A percentile compares a stretch with the other conserved stretches of the same genome.
Conservation (phyloP, 805 yeast species). For the Saccharomycopsis capsularis region DNA sequence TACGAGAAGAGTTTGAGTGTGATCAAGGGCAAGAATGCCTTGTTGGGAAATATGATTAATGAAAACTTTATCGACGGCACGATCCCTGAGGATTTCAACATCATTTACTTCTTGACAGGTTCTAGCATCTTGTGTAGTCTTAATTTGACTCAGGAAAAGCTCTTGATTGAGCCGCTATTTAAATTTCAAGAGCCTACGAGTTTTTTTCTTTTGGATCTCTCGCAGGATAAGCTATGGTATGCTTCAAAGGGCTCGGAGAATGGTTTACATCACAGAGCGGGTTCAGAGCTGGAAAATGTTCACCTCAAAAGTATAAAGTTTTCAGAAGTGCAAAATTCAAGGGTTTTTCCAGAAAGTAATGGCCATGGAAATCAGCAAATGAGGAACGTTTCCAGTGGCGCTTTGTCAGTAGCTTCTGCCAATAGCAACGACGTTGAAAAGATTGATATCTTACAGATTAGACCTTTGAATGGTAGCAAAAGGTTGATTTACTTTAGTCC, state of each 20-base stretch:
- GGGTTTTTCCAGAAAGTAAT: not conserved
- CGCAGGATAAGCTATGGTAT: not conserved
- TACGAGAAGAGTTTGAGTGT: slow-evolving; percentile 22
- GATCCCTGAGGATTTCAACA: slow-evolving; percentile 25
- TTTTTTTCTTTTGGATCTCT: not conserved
- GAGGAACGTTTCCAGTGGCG: not conserved
- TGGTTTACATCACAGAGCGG: not conserved
- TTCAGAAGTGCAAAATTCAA: not conserved
- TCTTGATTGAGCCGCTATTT: not conserved
- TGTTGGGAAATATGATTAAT: slow-evolving; percentile 43
- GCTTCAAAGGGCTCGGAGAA: not conserved
- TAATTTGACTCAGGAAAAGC: not conserved
- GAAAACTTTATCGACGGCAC: slow-evolving; percentile 42
- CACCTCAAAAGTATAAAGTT: not conserved
- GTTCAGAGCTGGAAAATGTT: not conserved
- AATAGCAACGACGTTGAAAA: not conserved
- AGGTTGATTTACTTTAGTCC: not conserved
- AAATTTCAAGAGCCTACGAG: not conserved
- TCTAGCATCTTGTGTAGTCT: slow-evolving; percentile 24
- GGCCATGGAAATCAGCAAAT: not conserved
- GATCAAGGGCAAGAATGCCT: slow-evolving; percentile 52
- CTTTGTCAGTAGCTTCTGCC: not conserved
- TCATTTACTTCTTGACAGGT: slow-evolving; percentile 10
- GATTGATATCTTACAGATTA: not conserved
- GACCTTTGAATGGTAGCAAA: not conserved